Conservation (phyloP, 2,329 filamentous ascomycete genomes). For the Beauveria asiatica region DNA sequence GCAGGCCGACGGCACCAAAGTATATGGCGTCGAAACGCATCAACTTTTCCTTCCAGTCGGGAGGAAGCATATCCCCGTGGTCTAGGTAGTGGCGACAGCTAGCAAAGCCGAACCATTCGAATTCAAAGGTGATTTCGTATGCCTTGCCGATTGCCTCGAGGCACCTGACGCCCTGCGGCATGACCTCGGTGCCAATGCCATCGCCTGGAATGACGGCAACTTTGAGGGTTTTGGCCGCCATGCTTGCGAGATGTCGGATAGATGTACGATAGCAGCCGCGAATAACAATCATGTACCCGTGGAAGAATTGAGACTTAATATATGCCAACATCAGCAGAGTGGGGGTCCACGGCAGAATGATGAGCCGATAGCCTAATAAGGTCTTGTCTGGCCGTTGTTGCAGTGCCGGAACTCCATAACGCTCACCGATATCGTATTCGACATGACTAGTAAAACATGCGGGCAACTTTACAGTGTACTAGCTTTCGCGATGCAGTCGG, state of each 20-base stretch:
- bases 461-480: background rate
- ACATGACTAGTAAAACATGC: background rate
- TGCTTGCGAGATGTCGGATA: constrained; percentile 16
- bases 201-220: constrained; percentile 62
- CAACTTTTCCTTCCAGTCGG: constrained; percentile 42
- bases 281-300: too few species aligned
- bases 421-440: too few species aligned
- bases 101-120: constrained; percentile 56
- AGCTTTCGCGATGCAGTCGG: background rate
- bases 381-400: background rate
- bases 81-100: constrained; percentile 49
- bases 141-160: constrained; percentile 42
- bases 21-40: constrained; percentile 56
- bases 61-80: constrained; percentile 34
- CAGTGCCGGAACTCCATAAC: background rate
- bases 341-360: background rate
- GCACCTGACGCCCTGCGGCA: constrained; percentile 52
- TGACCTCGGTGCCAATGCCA: constrained; percentile 61
- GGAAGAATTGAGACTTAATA: background rate
- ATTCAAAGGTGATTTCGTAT: constrained; percentile 45
- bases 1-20: constrained; percentile 57
- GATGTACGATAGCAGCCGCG: background rate
- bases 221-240: constrained; percentile 26
- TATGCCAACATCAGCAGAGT: background rate
- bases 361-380: constrained; percentile 35